Evolutionary conservation across 2,329 filamentous ascomycete genomes (phyloP), one percentile per base, ranked within the genome.

Genomic region (Uncinocarpus reesii): DNA sequence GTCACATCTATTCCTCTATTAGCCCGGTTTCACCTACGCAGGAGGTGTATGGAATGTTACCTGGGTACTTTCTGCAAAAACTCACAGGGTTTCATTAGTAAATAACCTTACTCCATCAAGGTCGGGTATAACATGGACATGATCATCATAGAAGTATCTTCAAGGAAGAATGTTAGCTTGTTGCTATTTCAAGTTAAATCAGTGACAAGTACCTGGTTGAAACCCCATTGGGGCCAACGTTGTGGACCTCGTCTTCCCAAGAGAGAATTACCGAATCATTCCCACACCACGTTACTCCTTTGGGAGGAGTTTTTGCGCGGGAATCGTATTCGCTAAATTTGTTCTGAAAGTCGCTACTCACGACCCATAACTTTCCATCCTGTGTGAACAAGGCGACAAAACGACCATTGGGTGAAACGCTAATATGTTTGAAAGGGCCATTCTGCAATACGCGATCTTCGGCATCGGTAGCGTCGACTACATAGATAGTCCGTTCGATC

Each of bases 231-330:
- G 88, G 87, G 0, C 90, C 92, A 52, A 98, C 84, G 23, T 98
- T 76, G 61, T 95, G 92, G 3, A 98, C 83, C 65, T 98, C 92
- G 61, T 98, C 92, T 61, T 96, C 92, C 92, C 92, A 98, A 0
- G 89, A 89, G 58, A 98, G 80, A 23, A 95, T 79, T 2, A 92
- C 84, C 11, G 89, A 87, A 65, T 96, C 90, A 58, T 92, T 90
- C 4, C 92, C 92, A 64, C 92, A 98, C 92, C 92, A 98, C 58
- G 92, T 83, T 52, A 98, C 76, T 54, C 92, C 86, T 58, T 86
- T 84, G 2, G 92, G 92, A 1, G 83, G 76, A 4, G 87, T 94
- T 63, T 83, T 84, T 7, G 86, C 89, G 56, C 82, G 82, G 0
- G 89, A 90, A 59, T 95, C 81, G 62, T 96, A 90, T 67, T 96